Evolutionary conservation across 495 filamentous ascomycete species (phyloP), one percentile per base, ranked within the genome.

Genomic region (Penicillium diatomitis): DNA sequence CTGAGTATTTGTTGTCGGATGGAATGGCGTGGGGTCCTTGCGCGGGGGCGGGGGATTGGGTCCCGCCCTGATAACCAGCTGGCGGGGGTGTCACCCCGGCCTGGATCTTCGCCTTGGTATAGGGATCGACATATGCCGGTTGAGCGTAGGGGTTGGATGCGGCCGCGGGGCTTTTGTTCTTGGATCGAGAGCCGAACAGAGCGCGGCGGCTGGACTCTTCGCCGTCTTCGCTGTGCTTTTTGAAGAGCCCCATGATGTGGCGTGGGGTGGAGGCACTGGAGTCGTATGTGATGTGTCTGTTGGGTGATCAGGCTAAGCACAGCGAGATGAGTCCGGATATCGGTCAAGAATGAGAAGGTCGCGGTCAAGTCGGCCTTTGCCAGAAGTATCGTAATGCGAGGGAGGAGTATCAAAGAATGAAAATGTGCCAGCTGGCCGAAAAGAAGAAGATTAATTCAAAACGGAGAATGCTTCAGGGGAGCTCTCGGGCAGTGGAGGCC

Each of bases 141-240:
- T 85, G 77, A 40, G 84, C 85, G 58, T 90, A 88, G 30, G 85
- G 86, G 56, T 88, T 72, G 10, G 73, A 58, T 29, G 69, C 53
- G 29, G 79, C 66, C 2, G 70, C 66, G 32, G 78, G 75, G 36
- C 78, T 74, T 56, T 77, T 74, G 62, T 78, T 81, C 74, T 84
- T 86, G 20, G 69, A 72, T 37, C 70, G 62, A 33, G 68, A 70
- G 44, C 81, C 79, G 47, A 84, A 84, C 38, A 86, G 74, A 29
- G 76, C 74, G 45, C 70, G 70, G 42, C 78, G 79, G 58, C 69
- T 78, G 12, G 75, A 69, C 49, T 82, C 79, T 12, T 83, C 80
- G 47, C 74, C 73, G 55, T 67, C 72, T 49, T 74, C 75, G 43
- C 75, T 72, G 34, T 83, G 86, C 69, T 83, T 87, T 54, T 84